These are phyloP conservation scores for Collybia sp. DNA, from an alignment of 768 basidiomycete genomes.

Conservation along the genomic window DNA sequence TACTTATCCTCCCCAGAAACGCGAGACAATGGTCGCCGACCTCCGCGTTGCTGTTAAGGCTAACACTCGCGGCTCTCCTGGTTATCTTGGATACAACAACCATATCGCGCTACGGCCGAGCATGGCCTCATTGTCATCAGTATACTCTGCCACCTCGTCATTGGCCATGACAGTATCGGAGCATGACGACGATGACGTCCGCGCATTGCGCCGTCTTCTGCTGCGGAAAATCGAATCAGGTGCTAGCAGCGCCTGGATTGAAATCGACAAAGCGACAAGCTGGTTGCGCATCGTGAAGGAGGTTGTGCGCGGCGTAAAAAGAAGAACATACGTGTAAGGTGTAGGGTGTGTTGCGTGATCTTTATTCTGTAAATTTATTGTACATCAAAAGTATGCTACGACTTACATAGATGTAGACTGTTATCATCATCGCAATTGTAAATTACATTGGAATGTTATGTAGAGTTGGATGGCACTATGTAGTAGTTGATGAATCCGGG, in stretches of 20 bases:
- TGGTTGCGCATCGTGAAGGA: slow-evolving; percentile 68
- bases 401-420: slow-evolving; percentile 14
- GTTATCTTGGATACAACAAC: slow-evolving; percentile 21
- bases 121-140: slow-evolving; percentile 36
- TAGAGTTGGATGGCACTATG: too few species aligned
- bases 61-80: slow-evolving; percentile 18
- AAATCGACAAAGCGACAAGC: slow-evolving; percentile 51
- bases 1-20: slow-evolving; percentile 34
- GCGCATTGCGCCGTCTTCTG: slow-evolving; percentile 57
- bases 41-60: slow-evolving; percentile 26
- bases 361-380: slow-evolving; percentile 20
- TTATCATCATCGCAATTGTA: slow-evolving; percentile 6
- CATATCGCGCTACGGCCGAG: slow-evolving; percentile 33
- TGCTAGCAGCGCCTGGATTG: slow-evolving; percentile 51
- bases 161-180: slow-evolving; percentile 45
- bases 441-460: slow-evolving; percentile 6
- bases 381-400: slow-evolving; percentile 15
- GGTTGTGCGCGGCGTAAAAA: slow-evolving; percentile 52
- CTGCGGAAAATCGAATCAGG: slow-evolving; percentile 61
- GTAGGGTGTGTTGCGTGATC: slow-evolving; percentile 4
- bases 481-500: too few species aligned
- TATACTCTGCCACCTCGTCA: slow-evolving; percentile 39
- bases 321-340: slow-evolving; percentile 38
- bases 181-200: slow-evolving; percentile 60
- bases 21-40: slow-evolving; percentile 39